Evolutionary conservation across 2,329 filamentous ascomycete genomes (phyloP).

Genomic region (Colletotrichum sojae): DNA sequence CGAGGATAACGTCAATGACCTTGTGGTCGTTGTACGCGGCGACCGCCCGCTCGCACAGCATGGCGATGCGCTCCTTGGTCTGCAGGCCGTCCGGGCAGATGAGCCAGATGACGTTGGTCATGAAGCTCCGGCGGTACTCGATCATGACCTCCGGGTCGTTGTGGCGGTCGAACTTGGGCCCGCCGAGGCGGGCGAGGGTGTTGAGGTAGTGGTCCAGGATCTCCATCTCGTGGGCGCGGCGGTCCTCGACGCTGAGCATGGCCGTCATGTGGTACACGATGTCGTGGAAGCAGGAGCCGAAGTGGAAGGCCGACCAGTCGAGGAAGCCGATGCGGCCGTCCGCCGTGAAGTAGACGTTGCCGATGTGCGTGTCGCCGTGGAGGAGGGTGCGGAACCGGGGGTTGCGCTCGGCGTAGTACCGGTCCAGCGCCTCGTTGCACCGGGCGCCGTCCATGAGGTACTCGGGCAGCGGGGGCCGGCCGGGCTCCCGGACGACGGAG

Average conservation of each 20-base stretch:
- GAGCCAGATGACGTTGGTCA: slow-evolving; percentile 49
- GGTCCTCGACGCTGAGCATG: slow-evolving; percentile 55
- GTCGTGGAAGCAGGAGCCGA: slow-evolving; percentile 60
- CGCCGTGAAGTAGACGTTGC: slow-evolving; percentile 58
- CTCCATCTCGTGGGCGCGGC: slow-evolving; percentile 56
- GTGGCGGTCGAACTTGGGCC: slow-evolving; percentile 50
- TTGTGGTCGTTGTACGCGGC: slow-evolving; percentile 55
- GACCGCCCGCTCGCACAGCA: slow-evolving; percentile 52
- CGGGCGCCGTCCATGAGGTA: slow-evolving; percentile 54
- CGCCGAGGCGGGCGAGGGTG: slow-evolving; percentile 49
- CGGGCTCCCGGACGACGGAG: slow-evolving; percentile 46
- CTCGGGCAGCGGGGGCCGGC: slow-evolving; percentile 52
- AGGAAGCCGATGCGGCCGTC: slow-evolving; percentile 54
- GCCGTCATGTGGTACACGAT: slow-evolving; percentile 57
- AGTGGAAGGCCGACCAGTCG: slow-evolving; percentile 59
- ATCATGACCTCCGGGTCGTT: slow-evolving; percentile 40
- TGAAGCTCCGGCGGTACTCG: slow-evolving; percentile 46
- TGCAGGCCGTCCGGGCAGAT: slow-evolving; percentile 48
- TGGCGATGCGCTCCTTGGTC: slow-evolving; percentile 51
- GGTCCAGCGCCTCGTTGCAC: slow-evolving; percentile 52
- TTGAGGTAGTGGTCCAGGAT: slow-evolving; percentile 54
- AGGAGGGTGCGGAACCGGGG: slow-evolving; percentile 53
- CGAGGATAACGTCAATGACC: slow-evolving; percentile 48
- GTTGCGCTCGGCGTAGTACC: slow-evolving; percentile 54
- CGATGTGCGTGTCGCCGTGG: slow-evolving; percentile 60